Base-by-base conservation (phyloP, 192 early-diverging fungal species). In the Podila clonocystis region DNA sequence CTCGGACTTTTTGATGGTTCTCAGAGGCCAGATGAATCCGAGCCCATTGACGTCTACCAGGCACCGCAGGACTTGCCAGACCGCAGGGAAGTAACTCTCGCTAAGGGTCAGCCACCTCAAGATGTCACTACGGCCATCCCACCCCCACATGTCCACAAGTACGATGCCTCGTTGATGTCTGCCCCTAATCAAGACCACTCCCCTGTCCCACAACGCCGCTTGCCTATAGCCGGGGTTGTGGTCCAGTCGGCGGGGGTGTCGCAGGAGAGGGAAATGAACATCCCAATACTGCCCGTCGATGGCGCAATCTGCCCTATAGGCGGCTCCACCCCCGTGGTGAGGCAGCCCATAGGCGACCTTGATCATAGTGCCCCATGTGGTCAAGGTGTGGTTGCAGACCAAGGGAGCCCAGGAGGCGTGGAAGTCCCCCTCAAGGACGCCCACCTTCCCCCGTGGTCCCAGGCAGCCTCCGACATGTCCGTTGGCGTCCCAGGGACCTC, bases 321-420 rank as follows among this genome's bases (percentile, higher is more conserved):
- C 59, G 62, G 48, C 65, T 34, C 61, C 63, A 9, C 38, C 8
- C 24, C 50, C 9, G 38, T 17, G 50, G 50, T 55, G 67, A 58
- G 52, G 38, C 67, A 15, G 5, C 67, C 68, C 50, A 24, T 76
- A 61, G 63, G 67, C 58, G 60, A 48, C 59, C 50, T 76, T 66
- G 68, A 76, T 36, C 75, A 41, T 48, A 45, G 38, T 45, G 69
- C 75, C 75, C 75, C 75, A 48, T 36, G 38, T 29, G 75, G 58
- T 71, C 75, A 71, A 71, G 75, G 65, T 57, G 41, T 50, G 55
- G 74, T 64, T 68, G 62, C 67, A 34, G 38, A 41, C 5, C 45
- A 70, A 70, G 75, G 75, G 68, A 50, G 75, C 69, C 61, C 75
- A 63, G 58, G 50, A 34, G 5, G 24, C n/a, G 52, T 26, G 20